phyloP scores from a whole-genome alignment of 495 filamentous ascomycete genomes.

The Penicillium verhagenii region DNA sequence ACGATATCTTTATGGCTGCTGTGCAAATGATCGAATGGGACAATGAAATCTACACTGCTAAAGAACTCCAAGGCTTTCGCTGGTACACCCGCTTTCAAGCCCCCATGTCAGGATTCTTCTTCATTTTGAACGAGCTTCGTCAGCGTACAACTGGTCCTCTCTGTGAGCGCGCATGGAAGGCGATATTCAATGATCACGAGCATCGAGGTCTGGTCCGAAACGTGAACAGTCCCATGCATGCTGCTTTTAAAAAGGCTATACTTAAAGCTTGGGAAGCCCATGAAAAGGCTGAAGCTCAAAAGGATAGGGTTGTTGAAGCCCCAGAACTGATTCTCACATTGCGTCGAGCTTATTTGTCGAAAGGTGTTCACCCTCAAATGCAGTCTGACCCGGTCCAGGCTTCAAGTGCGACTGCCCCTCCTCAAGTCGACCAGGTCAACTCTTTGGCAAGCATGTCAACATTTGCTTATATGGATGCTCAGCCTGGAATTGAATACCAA shows the following conservation, averaged over 20 bases:
- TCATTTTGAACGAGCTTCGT: conserved; percentile 51
- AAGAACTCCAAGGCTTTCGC: conserved; percentile 44
- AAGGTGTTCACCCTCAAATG: background rate
- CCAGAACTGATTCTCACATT: background rate
- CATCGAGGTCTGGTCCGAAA: conserved; percentile 40
- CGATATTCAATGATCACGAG: conserved; percentile 50
- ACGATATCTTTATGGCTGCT: conserved; percentile 45
- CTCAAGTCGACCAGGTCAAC: background rate
- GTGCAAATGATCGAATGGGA: conserved; percentile 54
- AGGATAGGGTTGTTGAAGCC: background rate
- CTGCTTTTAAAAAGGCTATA: conserved; percentile 48
- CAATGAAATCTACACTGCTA: conserved; percentile 45
- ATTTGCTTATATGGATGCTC: background rate
- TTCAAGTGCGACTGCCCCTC: background rate
- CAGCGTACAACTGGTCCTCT: conserved; percentile 46
- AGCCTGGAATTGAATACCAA: background rate
- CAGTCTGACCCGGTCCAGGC: background rate
- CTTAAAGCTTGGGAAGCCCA: conserved; percentile 55
- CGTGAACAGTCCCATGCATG: conserved; percentile 49
- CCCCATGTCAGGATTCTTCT: conserved; percentile 53
- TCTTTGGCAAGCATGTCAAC: background rate
- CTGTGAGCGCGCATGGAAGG: conserved; percentile 54
- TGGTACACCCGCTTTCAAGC: conserved; percentile 53
- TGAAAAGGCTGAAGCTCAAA: conserved; percentile 9
- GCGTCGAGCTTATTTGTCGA: background rate